Evolutionary conservation across 345 rosid species (phyloP), one percentile per base, ranked within the genome.

Genomic region (Lumnitzera racemosa): DNA sequence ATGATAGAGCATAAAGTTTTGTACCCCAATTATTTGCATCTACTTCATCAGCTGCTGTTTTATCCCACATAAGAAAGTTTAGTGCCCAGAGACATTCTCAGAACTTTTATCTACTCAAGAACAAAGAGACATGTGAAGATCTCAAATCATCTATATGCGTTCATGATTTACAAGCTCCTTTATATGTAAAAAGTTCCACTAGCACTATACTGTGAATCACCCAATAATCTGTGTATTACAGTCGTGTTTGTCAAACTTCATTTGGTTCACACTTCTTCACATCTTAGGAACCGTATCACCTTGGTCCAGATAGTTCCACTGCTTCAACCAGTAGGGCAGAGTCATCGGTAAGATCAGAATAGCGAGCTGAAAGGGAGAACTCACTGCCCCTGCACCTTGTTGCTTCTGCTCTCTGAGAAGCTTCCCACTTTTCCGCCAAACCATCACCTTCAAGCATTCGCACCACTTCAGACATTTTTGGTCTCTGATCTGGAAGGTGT

Each of bases 381-480:
- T 90, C 99, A 13, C 78, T 73, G 62, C 78, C 82, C 72, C 77
- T 76, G 31, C 80, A 72, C 72, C 81, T 71, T 25, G 79, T 77
- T 64, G 88, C 76, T 67, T 83, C 81, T 9, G 80, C 82, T 74
- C 82, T 83, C 74, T 84, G 97, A 67, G 96, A 80, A 72, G 97
- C 96, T 75, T 90, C 97, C 97, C 99, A 87, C 73, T 83, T 92
- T 74, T 92, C 96, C 4, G 89, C 96, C 1, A 92, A 85, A 24
- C 96, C 98, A 64, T 94, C 97, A 1, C 99, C 99, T 81, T 90
- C 91, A 1, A 94, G 81, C 97, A 94, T 94, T 58, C 96, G 80
- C 41, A 94, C 91, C 49, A 88, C 96, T 78, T 95, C 92, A 0
- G 97, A 88, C 97, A 95, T 95, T 63, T 81, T 90, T 1, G 96